Percentiles rank a stretch among this genome's conserved stretches.
phyloP scores from a whole-genome alignment of 2,329 filamentous ascomycete species.

The Pyrenophora teres region DNA sequence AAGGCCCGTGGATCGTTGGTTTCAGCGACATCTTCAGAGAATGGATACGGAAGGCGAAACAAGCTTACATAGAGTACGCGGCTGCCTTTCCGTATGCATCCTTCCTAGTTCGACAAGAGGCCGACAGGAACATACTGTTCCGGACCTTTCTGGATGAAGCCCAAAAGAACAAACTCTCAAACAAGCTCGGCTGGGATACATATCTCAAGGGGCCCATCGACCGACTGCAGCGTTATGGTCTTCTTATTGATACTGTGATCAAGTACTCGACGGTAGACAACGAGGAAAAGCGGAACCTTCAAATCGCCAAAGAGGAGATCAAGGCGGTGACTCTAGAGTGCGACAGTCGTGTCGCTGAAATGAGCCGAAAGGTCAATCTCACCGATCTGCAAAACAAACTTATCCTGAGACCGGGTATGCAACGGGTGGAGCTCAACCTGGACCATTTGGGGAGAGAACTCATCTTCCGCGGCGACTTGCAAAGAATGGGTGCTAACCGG shows the following conservation, averaged over 20 bases:
- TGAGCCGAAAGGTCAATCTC: constrained; percentile 87
- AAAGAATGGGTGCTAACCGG: constrained; percentile 83
- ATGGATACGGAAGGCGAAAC: constrained; percentile 93
- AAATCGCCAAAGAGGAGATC: constrained; percentile 87
- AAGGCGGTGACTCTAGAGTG: constrained; percentile 87
- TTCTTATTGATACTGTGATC: constrained; percentile 80
- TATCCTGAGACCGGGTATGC: constrained; percentile 83
- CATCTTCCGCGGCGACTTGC: constrained; percentile 85
- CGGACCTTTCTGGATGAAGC: constrained; percentile 81
- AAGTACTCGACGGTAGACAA: constrained; percentile 82
- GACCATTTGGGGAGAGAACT: constrained; percentile 93
- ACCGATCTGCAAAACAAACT: constrained; percentile 83
- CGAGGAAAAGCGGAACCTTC: constrained; percentile 86
- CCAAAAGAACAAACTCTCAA: constrained; percentile 76
- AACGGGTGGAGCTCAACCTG: constrained; percentile 81
- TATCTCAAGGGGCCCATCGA: constrained; percentile 94
- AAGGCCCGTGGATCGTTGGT: constrained; percentile 90
- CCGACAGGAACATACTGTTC: constrained; percentile 84
- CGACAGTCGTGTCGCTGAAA: constrained; percentile 88
- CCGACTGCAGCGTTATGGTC: constrained; percentile 83
- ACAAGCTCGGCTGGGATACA: constrained; percentile 89
- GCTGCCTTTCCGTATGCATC: constrained; percentile 82
- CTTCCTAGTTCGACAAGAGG: constrained; percentile 81
- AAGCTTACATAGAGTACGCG: constrained; percentile 90
- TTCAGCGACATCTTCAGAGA: constrained; percentile 98